phyloP scores from a whole-genome alignment of 352 stramenopile species.

The Phytophthora pisi region DNA sequence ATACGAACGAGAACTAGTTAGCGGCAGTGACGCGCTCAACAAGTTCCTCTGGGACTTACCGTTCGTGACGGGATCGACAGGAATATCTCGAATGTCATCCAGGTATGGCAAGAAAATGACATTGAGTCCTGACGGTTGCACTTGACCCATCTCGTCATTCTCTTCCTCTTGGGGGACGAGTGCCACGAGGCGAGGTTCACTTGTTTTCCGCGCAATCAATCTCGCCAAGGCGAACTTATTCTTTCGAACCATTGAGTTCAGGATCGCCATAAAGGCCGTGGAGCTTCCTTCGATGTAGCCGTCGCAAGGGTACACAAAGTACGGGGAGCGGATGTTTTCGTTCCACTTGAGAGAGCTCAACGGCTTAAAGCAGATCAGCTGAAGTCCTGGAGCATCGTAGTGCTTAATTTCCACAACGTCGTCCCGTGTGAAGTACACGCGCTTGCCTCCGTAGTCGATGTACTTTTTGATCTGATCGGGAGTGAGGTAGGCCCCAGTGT shows the following conservation, averaged over 20 bases:
- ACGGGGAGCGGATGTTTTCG: slow-evolving; percentile 72
- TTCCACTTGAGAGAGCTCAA: slow-evolving; percentile 64
- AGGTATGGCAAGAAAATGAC: slow-evolving; percentile 82
- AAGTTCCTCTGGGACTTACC: slow-evolving; percentile 23
- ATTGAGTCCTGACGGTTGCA: slow-evolving; percentile 79
- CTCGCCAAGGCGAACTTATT: slow-evolving; percentile 71
- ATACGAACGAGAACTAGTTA: slow-evolving; percentile 6
- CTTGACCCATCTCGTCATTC: slow-evolving; percentile 76
- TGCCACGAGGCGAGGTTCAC: slow-evolving; percentile 75
- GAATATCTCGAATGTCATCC: slow-evolving; percentile 81
- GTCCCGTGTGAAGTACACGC: slow-evolving; percentile 82
- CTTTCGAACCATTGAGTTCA: slow-evolving; percentile 71
- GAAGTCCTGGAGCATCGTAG: slow-evolving; percentile 71
- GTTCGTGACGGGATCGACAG: slow-evolving; percentile 43
- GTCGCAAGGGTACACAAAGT: slow-evolving; percentile 86
- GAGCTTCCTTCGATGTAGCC: slow-evolving; percentile 79
- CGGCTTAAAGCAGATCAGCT: slow-evolving; percentile 85
- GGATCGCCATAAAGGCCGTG: slow-evolving; percentile 69
- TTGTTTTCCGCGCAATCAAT: slow-evolving; percentile 77
- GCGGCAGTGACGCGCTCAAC: slow-evolving; percentile 1
- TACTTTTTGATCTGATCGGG: slow-evolving; percentile 82
- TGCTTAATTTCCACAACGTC: slow-evolving; percentile 84
- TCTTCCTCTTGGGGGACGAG: slow-evolving; percentile 80
- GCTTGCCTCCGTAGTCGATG: slow-evolving; percentile 74
- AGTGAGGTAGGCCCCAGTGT: slow-evolving; percentile 75